These are phyloP conservation scores for Torulaspora globosa DNA, from an alignment of 1,139 yeast species.

Conservation along the genomic window DNA sequence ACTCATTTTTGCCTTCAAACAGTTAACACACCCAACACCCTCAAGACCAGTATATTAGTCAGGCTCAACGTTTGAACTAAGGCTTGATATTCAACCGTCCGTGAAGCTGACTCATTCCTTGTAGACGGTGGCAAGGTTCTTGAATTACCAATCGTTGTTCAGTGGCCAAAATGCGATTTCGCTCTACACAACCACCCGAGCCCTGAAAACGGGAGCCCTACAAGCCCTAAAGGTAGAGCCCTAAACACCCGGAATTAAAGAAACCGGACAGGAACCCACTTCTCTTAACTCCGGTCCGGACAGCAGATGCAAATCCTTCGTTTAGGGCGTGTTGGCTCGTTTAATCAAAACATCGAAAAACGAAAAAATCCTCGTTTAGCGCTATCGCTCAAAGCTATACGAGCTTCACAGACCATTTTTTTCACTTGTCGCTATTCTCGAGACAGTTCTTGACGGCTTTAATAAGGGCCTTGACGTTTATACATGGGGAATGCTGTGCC, in stretches of 20 bases:
- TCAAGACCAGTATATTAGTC: too few relatives aligned
- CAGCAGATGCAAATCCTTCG: neutral
- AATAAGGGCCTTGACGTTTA: neutral
- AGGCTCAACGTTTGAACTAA: too few relatives aligned
- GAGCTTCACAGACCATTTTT: neutral
- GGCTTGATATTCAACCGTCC: too few relatives aligned
- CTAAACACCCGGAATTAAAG: neutral
- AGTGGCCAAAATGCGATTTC: neutral
- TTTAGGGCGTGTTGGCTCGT: neutral
- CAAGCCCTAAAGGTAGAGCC: neutral
- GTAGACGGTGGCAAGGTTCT: neutral
- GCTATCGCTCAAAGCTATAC: too few relatives aligned
- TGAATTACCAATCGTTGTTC: neutral
- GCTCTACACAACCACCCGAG: neutral
- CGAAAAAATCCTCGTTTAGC: neutral
- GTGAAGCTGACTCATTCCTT: too few relatives aligned
- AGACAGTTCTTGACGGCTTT: neutral
- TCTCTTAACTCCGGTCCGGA: neutral
- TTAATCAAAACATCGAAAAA: neutral
- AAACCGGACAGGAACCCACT: neutral
- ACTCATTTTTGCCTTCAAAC: constrained; percentile 7
- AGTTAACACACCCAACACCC: neutral
- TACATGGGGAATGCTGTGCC: neutral
- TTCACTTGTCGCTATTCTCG: neutral
- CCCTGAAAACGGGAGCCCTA: neutral